Evolutionary conservation across 1,284 basidiomycete genomes (phyloP), one percentile per base, ranked within the genome.

Genomic region (Kwoniella shivajii): DNA sequence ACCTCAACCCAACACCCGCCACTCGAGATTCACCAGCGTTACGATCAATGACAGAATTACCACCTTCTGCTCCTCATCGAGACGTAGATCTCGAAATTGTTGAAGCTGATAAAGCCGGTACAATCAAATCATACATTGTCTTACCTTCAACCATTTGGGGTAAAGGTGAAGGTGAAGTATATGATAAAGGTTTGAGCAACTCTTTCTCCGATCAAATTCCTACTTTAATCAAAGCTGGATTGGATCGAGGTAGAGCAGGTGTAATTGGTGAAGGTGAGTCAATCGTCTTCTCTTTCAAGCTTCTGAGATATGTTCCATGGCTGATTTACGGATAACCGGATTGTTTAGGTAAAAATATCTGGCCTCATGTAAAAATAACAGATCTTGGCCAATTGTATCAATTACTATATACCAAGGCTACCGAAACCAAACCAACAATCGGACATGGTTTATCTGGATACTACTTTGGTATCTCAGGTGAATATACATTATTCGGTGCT

Each of bases 131-230:
- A 3, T 79, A 78, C 64, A 76, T 79, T 45, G 61, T 79, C 36
- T 63, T 77, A 3, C 78, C 78, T 2, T 74, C 74, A 6, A 78
- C 75, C 13, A 78, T 79, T 59, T 79, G 75, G 62, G 78, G 75
- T 14, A 59, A 67, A 41, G 69, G 69, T 24, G 54, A 69, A 14
- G 72, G 71, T 44, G 64, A 64, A 36, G 66, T 72, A 33, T 69
- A 61, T 20, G 68, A 70, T n/a, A 64, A 64, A 49, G 71, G 68
- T 27, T 63, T 78, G 29, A 60, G 64, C 27, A 74, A 76, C 65
- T 60, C 64, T 18, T 66, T 67, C 56, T 68, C 66, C 9, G 66
- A 68, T 30, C 74, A 76, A 61, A 71, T 76, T 33, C 74, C 76
- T 16, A 57, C 57, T 27, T 56, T 73, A 43, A 70, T 75, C 54